These are phyloP conservation scores for Linum trigynum DNA, from an alignment of 345 rosid genomes.

Conservation along the genomic window DNA sequence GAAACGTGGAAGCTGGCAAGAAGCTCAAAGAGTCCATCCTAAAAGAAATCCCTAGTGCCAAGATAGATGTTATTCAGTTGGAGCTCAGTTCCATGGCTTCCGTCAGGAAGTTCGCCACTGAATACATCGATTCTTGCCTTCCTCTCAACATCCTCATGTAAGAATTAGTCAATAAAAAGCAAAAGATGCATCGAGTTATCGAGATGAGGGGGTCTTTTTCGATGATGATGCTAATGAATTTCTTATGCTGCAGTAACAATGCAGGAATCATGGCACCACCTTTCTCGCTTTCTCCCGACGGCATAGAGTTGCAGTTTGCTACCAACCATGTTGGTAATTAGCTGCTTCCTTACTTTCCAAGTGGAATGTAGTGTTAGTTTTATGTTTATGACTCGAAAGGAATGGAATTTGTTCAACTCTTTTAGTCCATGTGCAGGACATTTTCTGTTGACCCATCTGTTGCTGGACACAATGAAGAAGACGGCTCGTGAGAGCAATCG, in stretches of 20 bases:
- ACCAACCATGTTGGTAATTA: constrained; percentile 48
- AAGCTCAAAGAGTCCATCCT: constrained; percentile 24
- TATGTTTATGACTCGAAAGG: not conserved
- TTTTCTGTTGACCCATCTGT: constrained; percentile 51
- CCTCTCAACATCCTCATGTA: constrained; percentile 38
- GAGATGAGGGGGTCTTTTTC: constrained; percentile 26
- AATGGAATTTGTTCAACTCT: no score
- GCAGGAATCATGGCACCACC: constrained; percentile 64
- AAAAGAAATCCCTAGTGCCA: constrained; percentile 7
- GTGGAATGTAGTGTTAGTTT: constrained; percentile 1
- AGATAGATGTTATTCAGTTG: constrained; percentile 27
- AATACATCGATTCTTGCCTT: constrained; percentile 22
- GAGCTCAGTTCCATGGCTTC: constrained; percentile 38
- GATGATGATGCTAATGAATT: not conserved
- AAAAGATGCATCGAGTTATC: constrained; percentile 46
- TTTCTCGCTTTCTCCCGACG: constrained; percentile 40
- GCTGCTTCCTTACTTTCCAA: not conserved
- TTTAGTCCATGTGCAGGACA: constrained; percentile 35
- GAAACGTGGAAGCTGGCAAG: constrained; percentile 28
- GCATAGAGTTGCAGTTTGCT: constrained; percentile 47
- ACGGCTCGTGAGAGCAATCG: constrained; percentile 35
- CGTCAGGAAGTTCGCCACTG: constrained; percentile 27
- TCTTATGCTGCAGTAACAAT: constrained; percentile 39
- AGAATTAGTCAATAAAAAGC: constrained; percentile 13
- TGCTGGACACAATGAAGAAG: constrained; percentile 46